A percentile compares a stretch with the other conserved stretches of the same genome.
Conservation (phyloP, 495 filamentous ascomycete species). For the Thermochaetoides thermophila region DNA sequence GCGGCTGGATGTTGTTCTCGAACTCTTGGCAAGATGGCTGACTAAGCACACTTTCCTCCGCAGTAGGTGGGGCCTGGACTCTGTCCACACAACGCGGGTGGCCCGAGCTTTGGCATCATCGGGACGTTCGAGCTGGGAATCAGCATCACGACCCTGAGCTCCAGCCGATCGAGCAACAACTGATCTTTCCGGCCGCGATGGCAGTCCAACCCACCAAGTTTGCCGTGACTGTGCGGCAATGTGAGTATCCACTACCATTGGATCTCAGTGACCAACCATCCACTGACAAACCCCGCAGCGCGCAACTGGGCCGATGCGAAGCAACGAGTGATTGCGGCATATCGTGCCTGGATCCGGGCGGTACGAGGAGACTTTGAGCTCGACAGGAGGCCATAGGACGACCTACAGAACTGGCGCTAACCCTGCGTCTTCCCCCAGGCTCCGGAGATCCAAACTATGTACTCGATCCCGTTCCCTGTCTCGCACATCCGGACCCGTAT, state of each 20-base stretch:
- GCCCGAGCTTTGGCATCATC: conserved; percentile 10
- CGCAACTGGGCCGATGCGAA: conserved; percentile 76
- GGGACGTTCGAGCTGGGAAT: conserved; percentile 2
- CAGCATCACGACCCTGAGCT: conserved; percentile 6
- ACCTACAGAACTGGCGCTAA: no score
- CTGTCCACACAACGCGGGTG: conserved; percentile 1
- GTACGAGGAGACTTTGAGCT: no score
- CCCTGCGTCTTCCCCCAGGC: conserved; percentile 39
- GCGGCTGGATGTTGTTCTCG: no score
- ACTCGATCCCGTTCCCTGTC: conserved; percentile 77
- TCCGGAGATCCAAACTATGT: conserved; percentile 92
- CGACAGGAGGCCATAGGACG: no score
- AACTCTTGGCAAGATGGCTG: no score
- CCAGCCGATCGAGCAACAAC: conserved; percentile 8
- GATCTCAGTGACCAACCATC: not conserved
- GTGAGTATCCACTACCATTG: conserved; percentile 37
- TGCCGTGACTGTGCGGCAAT: conserved; percentile 75
- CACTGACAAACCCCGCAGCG: conserved; percentile 36
- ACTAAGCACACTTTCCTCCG: no score
- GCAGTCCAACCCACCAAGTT: conserved; percentile 84
- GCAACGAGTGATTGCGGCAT: conserved; percentile 64
- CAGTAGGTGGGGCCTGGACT: no score
- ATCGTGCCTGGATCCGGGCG: conserved; percentile 86
- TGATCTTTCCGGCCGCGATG: conserved; percentile 23
- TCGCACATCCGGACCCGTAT: conserved; percentile 84